phyloP scores from a whole-genome alignment of 73 alveolate genomes.

The Loxodes magnus region DNA sequence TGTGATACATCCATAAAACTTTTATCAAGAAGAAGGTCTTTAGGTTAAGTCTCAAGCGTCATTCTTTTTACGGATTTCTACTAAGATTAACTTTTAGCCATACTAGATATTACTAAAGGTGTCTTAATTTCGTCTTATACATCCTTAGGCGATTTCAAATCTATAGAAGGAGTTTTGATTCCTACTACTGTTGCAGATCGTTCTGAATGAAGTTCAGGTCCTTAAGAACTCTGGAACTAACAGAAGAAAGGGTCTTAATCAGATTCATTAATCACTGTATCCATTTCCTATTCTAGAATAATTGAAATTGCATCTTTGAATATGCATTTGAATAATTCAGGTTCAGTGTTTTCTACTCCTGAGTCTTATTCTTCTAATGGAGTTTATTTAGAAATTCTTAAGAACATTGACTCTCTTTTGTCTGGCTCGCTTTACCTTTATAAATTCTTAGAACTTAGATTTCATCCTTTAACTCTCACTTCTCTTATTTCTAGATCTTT shows the following conservation, averaged over 20 bases:
- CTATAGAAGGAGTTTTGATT: slow-evolving; percentile 3
- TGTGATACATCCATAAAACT: slow-evolving; percentile 62
- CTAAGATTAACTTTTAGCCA: slow-evolving; percentile 15
- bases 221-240: too few relatives aligned
- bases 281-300: background rate
- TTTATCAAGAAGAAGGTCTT: slow-evolving; percentile 52
- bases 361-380: slow-evolving; percentile 3
- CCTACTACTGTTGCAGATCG: slow-evolving; percentile 6
- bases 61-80: slow-evolving; percentile 4
- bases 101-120: background rate
- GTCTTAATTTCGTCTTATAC: background rate
- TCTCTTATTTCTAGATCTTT: slow-evolving; percentile 25
- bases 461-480: slow-evolving; percentile 3
- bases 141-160: slow-evolving; percentile 4
- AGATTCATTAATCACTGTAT: background rate
- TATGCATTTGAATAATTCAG: background rate
- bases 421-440: slow-evolving; percentile 17
- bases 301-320: slow-evolving; percentile 1
- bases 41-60: slow-evolving; percentile 37
- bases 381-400: slow-evolving; percentile 52
- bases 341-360: slow-evolving; percentile 1
- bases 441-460: slow-evolving; percentile 20
- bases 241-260: slow-evolving; percentile 1
- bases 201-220: slow-evolving; percentile 9
- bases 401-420: slow-evolving; percentile 45